Evolutionary conservation across 192 early-diverging fungal species (phyloP).

Genomic region (Dimargaris cristalligena): DNA sequence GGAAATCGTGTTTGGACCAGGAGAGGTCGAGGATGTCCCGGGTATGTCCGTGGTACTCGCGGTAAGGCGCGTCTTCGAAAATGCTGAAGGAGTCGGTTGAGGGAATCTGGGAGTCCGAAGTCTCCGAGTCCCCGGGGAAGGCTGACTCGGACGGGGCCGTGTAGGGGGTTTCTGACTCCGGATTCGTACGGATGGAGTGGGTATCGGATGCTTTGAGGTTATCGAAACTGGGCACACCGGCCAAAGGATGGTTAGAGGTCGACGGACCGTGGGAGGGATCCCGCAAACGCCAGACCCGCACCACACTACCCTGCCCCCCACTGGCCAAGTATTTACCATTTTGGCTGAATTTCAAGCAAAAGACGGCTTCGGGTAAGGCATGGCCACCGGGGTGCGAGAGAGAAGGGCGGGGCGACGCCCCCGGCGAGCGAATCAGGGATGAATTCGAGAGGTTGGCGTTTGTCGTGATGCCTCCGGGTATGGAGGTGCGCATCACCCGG

Average conservation of each 20-base stretch:
- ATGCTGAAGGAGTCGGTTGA: slow-evolving; percentile 15
- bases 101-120: slow-evolving; percentile 2
- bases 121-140: not conserved
- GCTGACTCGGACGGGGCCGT: too few relatives aligned
- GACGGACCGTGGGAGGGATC: slow-evolving; percentile 14
- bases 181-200: too few relatives aligned
- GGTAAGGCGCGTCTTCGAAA: slow-evolving; percentile 46
- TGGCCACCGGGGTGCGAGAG: not conserved
- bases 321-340: slow-evolving; percentile 63
- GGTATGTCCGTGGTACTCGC: slow-evolving; percentile 57
- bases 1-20: slow-evolving; percentile 63
- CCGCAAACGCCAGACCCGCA: slow-evolving; percentile 46
- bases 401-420: not conserved
- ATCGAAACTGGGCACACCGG: slow-evolving; percentile 8
- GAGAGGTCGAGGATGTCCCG: slow-evolving; percentile 50
- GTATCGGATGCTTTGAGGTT: slow-evolving; percentile 14
- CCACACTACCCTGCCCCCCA: slow-evolving; percentile 55
- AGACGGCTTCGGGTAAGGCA: slow-evolving; percentile 30
- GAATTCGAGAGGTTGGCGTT: not conserved
- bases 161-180: too few relatives aligned
- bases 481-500: not conserved
- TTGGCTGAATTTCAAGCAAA: slow-evolving; percentile 61
- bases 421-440: not conserved
- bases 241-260: slow-evolving; percentile 11
- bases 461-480: not conserved